Evolutionary conservation across 305 asterid species (phyloP), one percentile per base, ranked within the genome.

Genomic region (Rubia occidens): DNA sequence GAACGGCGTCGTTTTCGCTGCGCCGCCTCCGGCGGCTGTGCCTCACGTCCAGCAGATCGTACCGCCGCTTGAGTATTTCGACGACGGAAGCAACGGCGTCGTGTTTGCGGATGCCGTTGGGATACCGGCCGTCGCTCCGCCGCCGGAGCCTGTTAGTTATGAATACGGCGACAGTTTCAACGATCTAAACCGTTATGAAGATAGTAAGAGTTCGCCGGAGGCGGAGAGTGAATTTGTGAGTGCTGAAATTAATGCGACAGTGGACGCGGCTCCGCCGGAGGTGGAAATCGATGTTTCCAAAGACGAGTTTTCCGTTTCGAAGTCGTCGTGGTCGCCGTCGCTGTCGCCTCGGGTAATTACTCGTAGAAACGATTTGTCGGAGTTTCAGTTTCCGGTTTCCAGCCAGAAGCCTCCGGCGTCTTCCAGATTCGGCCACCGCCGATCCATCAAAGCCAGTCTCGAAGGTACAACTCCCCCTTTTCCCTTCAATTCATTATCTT

Each of bases 371-470:
- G 79, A 70, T 55, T 64, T 74, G 58, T 21, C 74, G 67, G 80
- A 71, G 29, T 43, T 63, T 71, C 58, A 71, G 29, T 47, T 63
- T 69, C 58, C 76, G 15, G 61, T 71, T 2, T 75, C 81, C 2
- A 72, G 70, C 6, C 89, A 80, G 80, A 90, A 83, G 69, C 89
- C 88, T 56, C 84, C 87, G 77, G 82, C 69, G 59, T 82, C 93
- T 20, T 78, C 84, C 53, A 85, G 97, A 78, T 83, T 87, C 77
- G 77, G 83, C 72, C 86, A 80, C 83, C 95, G 97, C 76, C 87
- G 82, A 74, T 78, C 74, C 59, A 74, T 54, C 55, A 90, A 77
- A 78, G 67, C 87, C 78, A 81, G 82, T 76, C 88, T 88, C 9
- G 94, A 91, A 86, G 96, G 97, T 91, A 85, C 51, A 64, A 37